phyloP scores from a whole-genome alignment of 2,329 filamentous ascomycete species.

The Exophiala sp. region DNA sequence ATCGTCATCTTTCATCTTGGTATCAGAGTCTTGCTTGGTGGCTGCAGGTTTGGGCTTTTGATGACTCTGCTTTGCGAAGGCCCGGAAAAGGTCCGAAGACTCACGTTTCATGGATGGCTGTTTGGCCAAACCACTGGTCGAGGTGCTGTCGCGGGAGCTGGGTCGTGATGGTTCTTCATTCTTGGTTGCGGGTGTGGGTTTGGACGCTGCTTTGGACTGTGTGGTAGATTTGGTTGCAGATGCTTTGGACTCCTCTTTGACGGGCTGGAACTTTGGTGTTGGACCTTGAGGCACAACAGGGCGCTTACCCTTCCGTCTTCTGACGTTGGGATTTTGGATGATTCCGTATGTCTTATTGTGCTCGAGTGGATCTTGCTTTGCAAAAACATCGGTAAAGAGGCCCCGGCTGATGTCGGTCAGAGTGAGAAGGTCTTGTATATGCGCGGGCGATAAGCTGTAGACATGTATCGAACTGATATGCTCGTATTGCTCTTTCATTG shows the following conservation, averaged over 20 bases:
- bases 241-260: conserved; percentile 27
- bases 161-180: conserved; percentile 29
- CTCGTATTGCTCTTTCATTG: conserved; percentile 65
- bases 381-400: conserved; percentile 51
- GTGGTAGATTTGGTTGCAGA: background rate
- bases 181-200: conserved; percentile 4
- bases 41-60: conserved; percentile 22
- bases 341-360: conserved; percentile 64
- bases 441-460: conserved; percentile 74
- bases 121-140: conserved; percentile 39
- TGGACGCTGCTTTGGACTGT: conserved; percentile 2
- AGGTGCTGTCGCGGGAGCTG: conserved; percentile 28
- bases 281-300: conserved; percentile 27
- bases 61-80: conserved; percentile 27
- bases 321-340: conserved; percentile 68
- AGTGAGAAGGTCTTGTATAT: conserved; percentile 67
- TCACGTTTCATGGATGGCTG: conserved; percentile 36
- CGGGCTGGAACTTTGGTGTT: conserved; percentile 29
- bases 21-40: conserved; percentile 12
- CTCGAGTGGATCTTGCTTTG: conserved; percentile 58
- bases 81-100: conserved; percentile 28
- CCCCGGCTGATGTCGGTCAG: conserved; percentile 68
- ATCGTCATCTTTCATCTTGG: conserved; percentile 31
- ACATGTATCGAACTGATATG: conserved; percentile 77
- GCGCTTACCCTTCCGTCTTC: conserved; percentile 49